These are phyloP conservation scores for Cryphonectria radicalis DNA, from an alignment of 2,329 filamentous ascomycete genomes.

Conservation along the genomic window DNA sequence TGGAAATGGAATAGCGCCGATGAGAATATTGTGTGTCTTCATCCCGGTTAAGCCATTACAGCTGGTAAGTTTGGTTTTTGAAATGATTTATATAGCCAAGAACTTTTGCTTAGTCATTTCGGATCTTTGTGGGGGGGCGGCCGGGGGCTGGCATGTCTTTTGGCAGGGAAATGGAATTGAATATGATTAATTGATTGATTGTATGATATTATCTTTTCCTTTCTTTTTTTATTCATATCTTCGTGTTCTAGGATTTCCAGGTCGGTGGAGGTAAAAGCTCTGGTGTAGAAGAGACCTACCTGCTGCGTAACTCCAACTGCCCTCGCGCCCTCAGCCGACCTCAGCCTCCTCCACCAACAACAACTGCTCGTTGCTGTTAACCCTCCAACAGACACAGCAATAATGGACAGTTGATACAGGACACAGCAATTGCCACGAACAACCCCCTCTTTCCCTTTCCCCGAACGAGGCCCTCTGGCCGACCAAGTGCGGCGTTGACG, in stretches of 20 bases:
- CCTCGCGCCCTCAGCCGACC: no score
- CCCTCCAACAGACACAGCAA: background rate
- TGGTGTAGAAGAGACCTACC: no score
- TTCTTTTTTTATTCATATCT: background rate
- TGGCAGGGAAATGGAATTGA: no score
- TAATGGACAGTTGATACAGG: slow-evolving; percentile 23
- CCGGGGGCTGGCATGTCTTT: background rate
- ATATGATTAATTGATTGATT: background rate
- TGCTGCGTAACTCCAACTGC: background rate
- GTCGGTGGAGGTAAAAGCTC: no score
- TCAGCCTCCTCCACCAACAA: background rate
- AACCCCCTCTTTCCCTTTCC: no score
- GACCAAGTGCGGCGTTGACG: background rate
- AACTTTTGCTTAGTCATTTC: background rate
- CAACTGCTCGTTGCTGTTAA: background rate
- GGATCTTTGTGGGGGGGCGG: no score
- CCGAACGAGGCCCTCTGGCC: background rate
- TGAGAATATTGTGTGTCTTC: slow-evolving; percentile 61
- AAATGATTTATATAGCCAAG: background rate
- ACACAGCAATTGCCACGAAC: background rate
- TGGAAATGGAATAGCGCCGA: slow-evolving; percentile 56
- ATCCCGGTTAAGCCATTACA: slow-evolving; percentile 65
- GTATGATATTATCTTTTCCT: background rate
- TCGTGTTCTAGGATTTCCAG: no score
- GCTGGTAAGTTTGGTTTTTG: slow-evolving; percentile 40